Evolutionary conservation across 805 yeast genomes (phyloP).

Genomic region (Pichia ethanolica): DNA sequence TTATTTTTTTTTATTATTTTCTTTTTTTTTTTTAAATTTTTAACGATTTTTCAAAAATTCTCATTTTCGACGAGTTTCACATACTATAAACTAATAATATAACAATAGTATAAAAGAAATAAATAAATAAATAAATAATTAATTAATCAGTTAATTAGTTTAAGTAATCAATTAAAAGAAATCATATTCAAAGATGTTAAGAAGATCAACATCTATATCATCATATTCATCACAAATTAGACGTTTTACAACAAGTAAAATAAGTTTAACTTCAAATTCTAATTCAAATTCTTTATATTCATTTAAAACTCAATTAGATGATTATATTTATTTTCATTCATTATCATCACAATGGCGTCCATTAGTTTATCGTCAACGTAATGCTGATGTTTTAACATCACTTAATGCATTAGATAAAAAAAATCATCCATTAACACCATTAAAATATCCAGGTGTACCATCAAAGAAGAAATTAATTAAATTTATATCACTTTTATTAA

Average conservation of each 20-base stretch:
- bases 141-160: no score
- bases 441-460: conserved; percentile 20
- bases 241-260: neutral
- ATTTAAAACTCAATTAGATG: conserved; percentile 25
- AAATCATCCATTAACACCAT: conserved; percentile 24
- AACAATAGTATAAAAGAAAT: no score
- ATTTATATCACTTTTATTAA: conserved; percentile 20
- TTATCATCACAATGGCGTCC: conserved; percentile 18
- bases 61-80: no score
- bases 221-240: neutral
- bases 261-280: neutral
- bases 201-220: no score
- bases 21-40: no score
- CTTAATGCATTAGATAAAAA: conserved; percentile 19
- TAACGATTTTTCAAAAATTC: no score
- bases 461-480: conserved; percentile 18
- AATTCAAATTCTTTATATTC: conserved; percentile 9
- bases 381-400: conserved; percentile 16
- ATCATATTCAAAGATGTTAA: no score
- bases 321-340: conserved; percentile 20
- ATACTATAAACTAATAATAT: no score
- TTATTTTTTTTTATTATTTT: no score
- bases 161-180: no score
- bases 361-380: conserved; percentile 20
- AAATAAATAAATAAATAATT: no score